Evolutionary conservation across 2,329 filamentous ascomycete species (phyloP).

Genomic region (Ascochyta lentis): DNA sequence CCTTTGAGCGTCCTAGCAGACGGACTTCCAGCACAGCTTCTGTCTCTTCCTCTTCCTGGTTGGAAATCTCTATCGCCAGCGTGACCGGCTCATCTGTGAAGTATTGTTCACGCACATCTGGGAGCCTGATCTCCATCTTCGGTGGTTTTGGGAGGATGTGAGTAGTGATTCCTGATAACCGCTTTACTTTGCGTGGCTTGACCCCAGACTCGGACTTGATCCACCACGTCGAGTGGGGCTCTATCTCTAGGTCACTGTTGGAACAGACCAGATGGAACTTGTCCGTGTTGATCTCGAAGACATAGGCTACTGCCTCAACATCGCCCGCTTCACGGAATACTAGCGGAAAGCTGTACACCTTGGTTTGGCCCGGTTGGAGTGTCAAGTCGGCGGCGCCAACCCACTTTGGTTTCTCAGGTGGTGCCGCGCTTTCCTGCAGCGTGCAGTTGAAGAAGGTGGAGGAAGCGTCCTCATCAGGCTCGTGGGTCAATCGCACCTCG

Average conservation of each 20-base stretch:
- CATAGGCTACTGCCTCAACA: conserved; percentile 69
- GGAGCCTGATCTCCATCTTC: conserved; percentile 79
- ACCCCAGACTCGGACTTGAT: conserved; percentile 30
- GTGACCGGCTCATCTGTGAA: conserved; percentile 82
- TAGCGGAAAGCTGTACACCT: conserved; percentile 74
- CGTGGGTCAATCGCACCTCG: conserved; percentile 42
- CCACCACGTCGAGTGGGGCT: conserved; percentile 44
- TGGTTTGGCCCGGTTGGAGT: conserved; percentile 70
- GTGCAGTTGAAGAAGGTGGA: conserved; percentile 31
- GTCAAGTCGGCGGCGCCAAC: conserved; percentile 68
- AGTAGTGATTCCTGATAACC: conserved; percentile 59
- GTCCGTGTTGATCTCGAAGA: conserved; percentile 67
- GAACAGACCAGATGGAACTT: conserved; percentile 72
- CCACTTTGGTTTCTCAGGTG: conserved; percentile 50
- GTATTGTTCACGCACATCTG: conserved; percentile 71
- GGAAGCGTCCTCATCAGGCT: conserved; percentile 18
- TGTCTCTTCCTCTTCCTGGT: conserved; percentile 82
- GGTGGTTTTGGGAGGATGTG: conserved; percentile 87
- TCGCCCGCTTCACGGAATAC: conserved; percentile 84
- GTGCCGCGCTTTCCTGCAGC: conserved; percentile 36
- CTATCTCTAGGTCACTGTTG: conserved; percentile 53
- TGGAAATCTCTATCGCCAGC: conserved; percentile 73
- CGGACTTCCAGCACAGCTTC: conserved; percentile 73
- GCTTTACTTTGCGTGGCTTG: conserved; percentile 39
- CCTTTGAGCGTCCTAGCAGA: conserved; percentile 65